phyloP scores from a whole-genome alignment of 306 rosid species.

The Herpetospermum pedunculosum region DNA sequence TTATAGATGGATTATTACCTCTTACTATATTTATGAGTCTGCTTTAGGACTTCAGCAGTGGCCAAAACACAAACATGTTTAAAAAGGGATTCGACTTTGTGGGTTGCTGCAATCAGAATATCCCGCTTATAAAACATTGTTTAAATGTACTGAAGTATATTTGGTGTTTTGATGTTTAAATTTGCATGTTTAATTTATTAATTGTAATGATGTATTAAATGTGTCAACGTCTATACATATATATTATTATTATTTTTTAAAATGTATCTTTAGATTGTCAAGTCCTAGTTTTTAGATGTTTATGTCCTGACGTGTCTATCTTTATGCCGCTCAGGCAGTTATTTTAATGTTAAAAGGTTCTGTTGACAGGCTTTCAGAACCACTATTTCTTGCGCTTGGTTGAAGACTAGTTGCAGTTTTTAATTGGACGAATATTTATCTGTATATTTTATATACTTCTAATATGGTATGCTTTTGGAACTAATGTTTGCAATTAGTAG shows the following conservation, averaged over 20 bases:
- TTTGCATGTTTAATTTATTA: no score
- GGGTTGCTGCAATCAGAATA: no score
- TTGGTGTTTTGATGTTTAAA: no score
- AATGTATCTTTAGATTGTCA: background rate
- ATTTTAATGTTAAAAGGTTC: background rate
- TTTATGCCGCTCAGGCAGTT: background rate
- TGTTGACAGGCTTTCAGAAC: background rate
- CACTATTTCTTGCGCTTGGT: background rate
- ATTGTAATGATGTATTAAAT: no score
- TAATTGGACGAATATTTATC: background rate
- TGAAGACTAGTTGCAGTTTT: background rate
- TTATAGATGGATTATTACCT: background rate
- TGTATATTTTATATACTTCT: slow-evolving; percentile 1
- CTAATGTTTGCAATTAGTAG: slow-evolving; percentile 2
- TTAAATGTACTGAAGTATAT: no score
- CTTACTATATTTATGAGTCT: background rate
- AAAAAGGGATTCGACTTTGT: no score
- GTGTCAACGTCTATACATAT: background rate
- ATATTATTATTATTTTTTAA: no score
- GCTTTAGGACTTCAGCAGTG: background rate
- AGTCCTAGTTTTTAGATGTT: background rate
- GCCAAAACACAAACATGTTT: no score
- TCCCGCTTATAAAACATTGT: no score
- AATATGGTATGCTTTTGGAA: slow-evolving; percentile 2
- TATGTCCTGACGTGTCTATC: background rate